phyloP scores from a whole-genome alignment of 2,329 filamentous ascomycete species.

The Aspergillus calidoustus region DNA sequence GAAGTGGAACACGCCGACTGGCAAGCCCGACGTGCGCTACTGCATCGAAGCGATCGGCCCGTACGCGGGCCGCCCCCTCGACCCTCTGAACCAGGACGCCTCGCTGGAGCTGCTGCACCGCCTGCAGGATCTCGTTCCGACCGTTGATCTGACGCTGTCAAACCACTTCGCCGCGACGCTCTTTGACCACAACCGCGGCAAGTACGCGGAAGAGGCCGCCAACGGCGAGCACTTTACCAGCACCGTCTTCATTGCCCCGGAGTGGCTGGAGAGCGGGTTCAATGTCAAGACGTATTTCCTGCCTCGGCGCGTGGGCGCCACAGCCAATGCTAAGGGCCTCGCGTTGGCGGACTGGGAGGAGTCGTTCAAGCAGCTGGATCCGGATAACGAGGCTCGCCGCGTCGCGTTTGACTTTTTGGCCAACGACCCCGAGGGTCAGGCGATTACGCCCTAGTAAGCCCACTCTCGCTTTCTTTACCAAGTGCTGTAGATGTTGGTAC shows the following conservation, averaged over 20 bases:
- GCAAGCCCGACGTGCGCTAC: neutral
- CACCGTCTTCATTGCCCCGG: neutral
- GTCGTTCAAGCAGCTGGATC: too few species aligned
- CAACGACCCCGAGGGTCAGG: neutral
- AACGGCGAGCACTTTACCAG: neutral
- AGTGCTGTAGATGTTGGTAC: neutral
- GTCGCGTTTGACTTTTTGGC: neutral
- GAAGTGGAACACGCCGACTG: neutral
- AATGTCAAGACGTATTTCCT: neutral
- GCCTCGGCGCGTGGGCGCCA: neutral
- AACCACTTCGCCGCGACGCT: neutral
- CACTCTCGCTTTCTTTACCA: neutral
- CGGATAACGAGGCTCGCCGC: neutral
- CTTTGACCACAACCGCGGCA: neutral
- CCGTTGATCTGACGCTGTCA: neutral
- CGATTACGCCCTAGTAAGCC: neutral
- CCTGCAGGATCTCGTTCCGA: neutral
- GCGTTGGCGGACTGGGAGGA: neutral
- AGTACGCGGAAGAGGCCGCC: neutral
- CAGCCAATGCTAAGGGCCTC: neutral
- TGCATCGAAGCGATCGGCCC: neutral
- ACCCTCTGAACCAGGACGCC: neutral
- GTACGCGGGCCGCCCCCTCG: neutral
- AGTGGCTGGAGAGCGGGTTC: neutral
- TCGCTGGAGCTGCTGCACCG: neutral